These are phyloP conservation scores for Apiospora hydei DNA, from an alignment of 2,329 filamentous ascomycete genomes.

Conservation along the genomic window DNA sequence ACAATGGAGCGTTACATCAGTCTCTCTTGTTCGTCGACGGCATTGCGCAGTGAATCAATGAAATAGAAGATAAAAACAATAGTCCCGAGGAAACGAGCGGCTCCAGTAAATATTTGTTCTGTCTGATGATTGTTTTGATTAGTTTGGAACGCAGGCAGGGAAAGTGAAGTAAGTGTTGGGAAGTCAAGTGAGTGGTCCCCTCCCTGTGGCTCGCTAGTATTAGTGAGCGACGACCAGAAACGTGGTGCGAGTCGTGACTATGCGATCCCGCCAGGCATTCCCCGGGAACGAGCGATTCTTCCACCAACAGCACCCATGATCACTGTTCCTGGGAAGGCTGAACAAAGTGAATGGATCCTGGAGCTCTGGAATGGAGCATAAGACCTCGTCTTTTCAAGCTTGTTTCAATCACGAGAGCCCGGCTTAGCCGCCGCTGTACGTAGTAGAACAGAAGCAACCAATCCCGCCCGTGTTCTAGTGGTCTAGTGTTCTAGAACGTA, in stretches of 20 bases:
- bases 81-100: background rate
- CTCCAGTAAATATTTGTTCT: background rate
- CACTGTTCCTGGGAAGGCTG: background rate
- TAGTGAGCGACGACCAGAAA: background rate
- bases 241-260: conserved; percentile 19
- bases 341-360: background rate
- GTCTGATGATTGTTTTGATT: background rate
- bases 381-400: background rate
- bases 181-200: too few species aligned
- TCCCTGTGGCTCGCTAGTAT: too few species aligned
- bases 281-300: background rate
- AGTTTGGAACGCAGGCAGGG: background rate
- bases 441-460: background rate
- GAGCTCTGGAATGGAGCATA: background rate
- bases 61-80: background rate
- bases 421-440: background rate
- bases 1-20: conserved; percentile 9
- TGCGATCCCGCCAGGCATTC: background rate
- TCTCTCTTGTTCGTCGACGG: background rate
- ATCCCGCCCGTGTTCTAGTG: background rate
- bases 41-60: background rate
- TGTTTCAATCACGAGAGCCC: conserved; percentile 1
- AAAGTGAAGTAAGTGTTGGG: too few species aligned
- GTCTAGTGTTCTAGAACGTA: background rate
- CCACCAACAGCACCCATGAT: conserved; percentile 1